Evolutionary conservation across 305 asterid species (phyloP), one percentile per base, ranked within the genome.

Genomic region (Rubia tinctorum): DNA sequence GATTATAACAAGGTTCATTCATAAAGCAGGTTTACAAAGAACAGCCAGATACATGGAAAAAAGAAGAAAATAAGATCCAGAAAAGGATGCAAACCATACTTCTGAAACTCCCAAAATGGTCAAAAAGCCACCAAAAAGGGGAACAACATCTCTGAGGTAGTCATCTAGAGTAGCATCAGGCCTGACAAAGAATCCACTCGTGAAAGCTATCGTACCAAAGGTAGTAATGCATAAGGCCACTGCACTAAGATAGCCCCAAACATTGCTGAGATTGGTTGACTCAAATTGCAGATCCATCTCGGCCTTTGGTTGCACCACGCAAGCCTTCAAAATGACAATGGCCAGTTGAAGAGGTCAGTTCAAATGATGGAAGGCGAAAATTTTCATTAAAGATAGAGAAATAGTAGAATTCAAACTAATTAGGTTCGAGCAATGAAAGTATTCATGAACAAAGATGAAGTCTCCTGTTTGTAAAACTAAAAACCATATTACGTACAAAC

Each of bases 211-310:
- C 8, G 98, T 92, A 69, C 97, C 98, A 10, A 90, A 85, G 56
- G 98, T 92, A 27, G 98, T 83, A 12, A 90, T 82, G 44, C 86
- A 84, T 77, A 92, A 79, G 20, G 93, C 81, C 76, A 87, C 58
- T 11, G 98, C 89, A 80, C 93, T 88, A 64, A 89, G 2, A 62
- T 92, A 92, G 15, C 98, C 98, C 95, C 91, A 92, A 49, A 83
- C 83, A n/a, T 90, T 92, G 73, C 85, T 90, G 77, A 92, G 82
- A 44, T 86, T 86, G 34, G 96, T 88, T 12, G 85, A 73, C 71
- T 89, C 98, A 12, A 92, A 90, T 75, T 90, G 87, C 79, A 92
- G 93, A 77, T 92, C 98, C 80, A 92, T 90, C 86, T 90, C 98
- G 5, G 87, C 69, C 83, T 90, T 92, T 6, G 98, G 98, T 80